Conservation (phyloP, 768 basidiomycete species). For the Tulasnella sp. region DNA sequence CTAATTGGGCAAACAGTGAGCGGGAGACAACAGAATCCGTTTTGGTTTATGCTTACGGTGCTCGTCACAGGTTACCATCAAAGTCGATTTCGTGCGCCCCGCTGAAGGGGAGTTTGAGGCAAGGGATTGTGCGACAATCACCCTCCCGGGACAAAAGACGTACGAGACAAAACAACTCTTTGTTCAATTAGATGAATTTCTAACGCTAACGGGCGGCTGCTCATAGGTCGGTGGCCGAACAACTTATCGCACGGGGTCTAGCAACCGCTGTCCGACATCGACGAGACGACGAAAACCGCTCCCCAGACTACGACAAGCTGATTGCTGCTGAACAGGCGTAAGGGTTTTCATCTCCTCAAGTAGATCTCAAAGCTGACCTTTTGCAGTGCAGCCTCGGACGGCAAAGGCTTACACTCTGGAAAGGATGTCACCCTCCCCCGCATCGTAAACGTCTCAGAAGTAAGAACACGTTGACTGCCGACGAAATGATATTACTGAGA, state of each 20-base stretch:
- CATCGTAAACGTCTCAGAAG: constrained; percentile 91
- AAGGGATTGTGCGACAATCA: constrained; percentile 85
- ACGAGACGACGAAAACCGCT: constrained; percentile 92
- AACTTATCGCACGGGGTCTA: constrained; percentile 88
- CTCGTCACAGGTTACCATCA: constrained; percentile 40
- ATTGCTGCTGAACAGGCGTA: constrained; percentile 92
- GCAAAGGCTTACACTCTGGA: constrained; percentile 83
- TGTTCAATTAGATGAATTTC: neutral
- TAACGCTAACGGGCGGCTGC: constrained; percentile 1
- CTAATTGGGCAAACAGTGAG: constrained; percentile 84
- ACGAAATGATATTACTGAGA: neutral
- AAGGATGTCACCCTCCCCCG: constrained; percentile 78
- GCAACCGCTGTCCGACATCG: constrained; percentile 88
- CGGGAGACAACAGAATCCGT: too few relatives aligned
- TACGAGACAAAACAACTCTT: constrained; percentile 43
- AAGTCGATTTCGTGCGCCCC: constrained; percentile 85
- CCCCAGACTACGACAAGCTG: constrained; percentile 92
- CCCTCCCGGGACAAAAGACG: constrained; percentile 76
- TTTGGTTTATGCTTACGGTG: neutral
- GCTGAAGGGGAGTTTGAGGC: constrained; percentile 92
- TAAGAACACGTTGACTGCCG: constrained; percentile 36
- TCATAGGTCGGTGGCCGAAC: constrained; percentile 82
- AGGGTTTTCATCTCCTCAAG: constrained; percentile 38
- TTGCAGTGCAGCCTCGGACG: constrained; percentile 68
- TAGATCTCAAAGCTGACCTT: constrained; percentile 22